Evolutionary conservation across 805 yeast species (phyloP), one percentile per base, ranked within the genome.

Genomic region (Candida sakaeoensis): DNA sequence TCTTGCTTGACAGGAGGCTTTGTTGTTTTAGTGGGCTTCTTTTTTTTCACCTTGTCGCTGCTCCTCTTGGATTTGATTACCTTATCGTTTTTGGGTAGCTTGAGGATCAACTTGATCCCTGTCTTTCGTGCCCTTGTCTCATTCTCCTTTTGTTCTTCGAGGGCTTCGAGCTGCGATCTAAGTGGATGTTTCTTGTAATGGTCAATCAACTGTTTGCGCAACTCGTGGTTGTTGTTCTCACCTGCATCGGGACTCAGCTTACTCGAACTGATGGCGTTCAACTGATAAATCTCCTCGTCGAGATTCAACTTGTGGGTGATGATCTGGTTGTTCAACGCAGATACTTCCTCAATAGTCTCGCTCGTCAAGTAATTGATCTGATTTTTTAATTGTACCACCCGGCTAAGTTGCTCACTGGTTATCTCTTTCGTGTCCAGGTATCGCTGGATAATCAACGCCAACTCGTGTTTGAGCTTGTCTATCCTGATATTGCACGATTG

Each of bases 181-280:
- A 68, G 51, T 2, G 73, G 73, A 36, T 61, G 44, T 27, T 54
- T 49, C 13, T 48, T 44, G 44, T 68, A 68, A 45, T 68, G 73
- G 5, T 53, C 44, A 19, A 46, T 55, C 16, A 68, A 52, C 42
- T 63, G 61, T 27, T 50, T 49, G 27, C 67, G 47, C 12, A 68
- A 52, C 16, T 44, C n/a, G n/a, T n/a, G n/a, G 45, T 19, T 53
- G 51, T 28, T 45, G 39, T 36, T 39, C 8, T 28, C 35, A 37
- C 34, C 43, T 36, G 40, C 41, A 9, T 44, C 26, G 15, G 40
- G 22, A 31, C 38, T 28, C 21, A 43, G 19, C 10, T 15, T 29
- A 40, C 40, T 30, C 6, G 46, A 47, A 9, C 35, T 26, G 8
- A 53, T 41, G 2, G 37, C 34, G 21, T 47, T 38, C 27, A 63